Evolutionary conservation across 495 filamentous ascomycete genomes (phyloP), one percentile per base, ranked within the genome.

Genomic region (Xylaria nigripes): DNA sequence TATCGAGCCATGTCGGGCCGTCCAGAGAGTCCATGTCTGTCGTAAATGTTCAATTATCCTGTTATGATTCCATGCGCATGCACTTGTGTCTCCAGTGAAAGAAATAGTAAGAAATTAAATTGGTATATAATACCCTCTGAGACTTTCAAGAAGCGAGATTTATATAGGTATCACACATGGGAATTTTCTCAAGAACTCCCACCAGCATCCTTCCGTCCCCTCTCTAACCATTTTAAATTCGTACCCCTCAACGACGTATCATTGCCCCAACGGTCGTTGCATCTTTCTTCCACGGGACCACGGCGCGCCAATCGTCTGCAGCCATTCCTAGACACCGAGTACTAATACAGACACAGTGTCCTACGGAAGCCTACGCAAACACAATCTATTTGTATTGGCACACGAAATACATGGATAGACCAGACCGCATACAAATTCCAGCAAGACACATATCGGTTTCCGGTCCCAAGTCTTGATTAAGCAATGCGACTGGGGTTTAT

Each of bases 1-100:
- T 62, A 6, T 65, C 62, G 2, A 65, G 57, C 62, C 62, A 62
- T 52, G 54, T 50, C 16, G 30, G 45, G 9, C n/a, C 30, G 23
- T 48, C 23, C 21, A 22, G 25, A 16, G 52, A 42, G 7, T 13
- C 45, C 52, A 55, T 49, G 24, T 36, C 13, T 15, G 16, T 54
- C 1, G 7, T 32, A 18, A 36, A 12, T 36, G 4, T 4, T 18
- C 1, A 40, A 18, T 42, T 41, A 8, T 55, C 6, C 9, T 25
- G 27, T 3, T 21, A 6, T 15, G 29, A 13, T 13, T 7, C 8
- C 15, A 25, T 29, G 50, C 38, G 45, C 19, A 29, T 23, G 21
- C 6, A 29, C 0, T 16, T 6, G 19, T 24, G 51, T 53, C 13
- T 53, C 41, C 24, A 21, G 29, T 9, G 8, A 29, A 18, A 22